Percentiles rank a stretch among this genome's conserved stretches.
These are phyloP conservation scores for Cryptosporidium felis DNA, from an alignment of 169 alveolate genomes.

Conservation along the genomic window DNA sequence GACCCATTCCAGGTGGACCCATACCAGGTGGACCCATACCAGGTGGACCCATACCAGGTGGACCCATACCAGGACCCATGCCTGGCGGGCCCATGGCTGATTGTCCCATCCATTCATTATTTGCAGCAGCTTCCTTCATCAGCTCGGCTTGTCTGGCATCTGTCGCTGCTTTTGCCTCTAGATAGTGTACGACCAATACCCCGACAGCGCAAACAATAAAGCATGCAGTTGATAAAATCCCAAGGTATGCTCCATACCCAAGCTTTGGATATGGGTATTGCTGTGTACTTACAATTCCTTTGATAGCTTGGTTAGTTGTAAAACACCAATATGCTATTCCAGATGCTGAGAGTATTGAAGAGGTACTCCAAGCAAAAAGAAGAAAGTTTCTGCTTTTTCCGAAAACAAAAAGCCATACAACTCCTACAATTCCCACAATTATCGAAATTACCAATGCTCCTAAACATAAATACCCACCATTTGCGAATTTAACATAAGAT, in stretches of 20 bases:
- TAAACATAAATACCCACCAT: slow-evolving; percentile 66
- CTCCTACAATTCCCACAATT: slow-evolving; percentile 59
- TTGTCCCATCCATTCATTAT: slow-evolving; percentile 48
- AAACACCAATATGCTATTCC: slow-evolving; percentile 64
- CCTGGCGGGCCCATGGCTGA: slow-evolving; percentile 46
- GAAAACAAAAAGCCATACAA: slow-evolving; percentile 65
- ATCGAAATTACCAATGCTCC: slow-evolving; percentile 62
- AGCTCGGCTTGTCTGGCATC: slow-evolving; percentile 60
- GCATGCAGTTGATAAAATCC: slow-evolving; percentile 30
- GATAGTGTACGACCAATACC: slow-evolving; percentile 50
- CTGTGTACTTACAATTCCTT: slow-evolving; percentile 39
- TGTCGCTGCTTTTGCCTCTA: slow-evolving; percentile 48
- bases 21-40: slow-evolving; percentile 59
- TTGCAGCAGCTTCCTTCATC: slow-evolving; percentile 62
- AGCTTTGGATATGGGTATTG: slow-evolving; percentile 60
- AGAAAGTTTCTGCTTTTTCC: slow-evolving; percentile 63
- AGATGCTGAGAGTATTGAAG: slow-evolving; percentile 47
- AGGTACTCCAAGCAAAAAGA: slow-evolving; percentile 70
- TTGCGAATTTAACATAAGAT: slow-evolving; percentile 59
- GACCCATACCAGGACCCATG: slow-evolving; percentile 17
- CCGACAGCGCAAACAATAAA: slow-evolving; percentile 59
- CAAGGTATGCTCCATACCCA: slow-evolving; percentile 58
- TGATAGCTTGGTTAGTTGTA: slow-evolving; percentile 44
- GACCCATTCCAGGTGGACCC: slow-evolving; percentile 38
- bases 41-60: slow-evolving; percentile 47